phyloP scores from a whole-genome alignment of 805 yeast species.

The Cyberlindnera maclurae region DNA sequence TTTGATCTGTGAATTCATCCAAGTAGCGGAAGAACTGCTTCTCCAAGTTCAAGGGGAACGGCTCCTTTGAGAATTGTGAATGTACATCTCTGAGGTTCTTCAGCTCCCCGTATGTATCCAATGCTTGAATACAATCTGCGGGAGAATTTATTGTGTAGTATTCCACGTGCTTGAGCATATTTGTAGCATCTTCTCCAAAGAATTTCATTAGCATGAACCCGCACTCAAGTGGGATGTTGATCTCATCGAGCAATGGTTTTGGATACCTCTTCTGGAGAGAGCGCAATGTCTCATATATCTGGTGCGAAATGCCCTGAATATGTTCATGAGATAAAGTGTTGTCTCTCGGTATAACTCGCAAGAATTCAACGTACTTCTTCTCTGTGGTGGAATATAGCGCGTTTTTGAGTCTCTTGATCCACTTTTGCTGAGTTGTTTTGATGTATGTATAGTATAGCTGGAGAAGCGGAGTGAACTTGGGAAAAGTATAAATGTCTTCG shows the following conservation, averaged over 20 bases:
- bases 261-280: constrained; percentile 52
- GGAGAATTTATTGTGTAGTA: constrained; percentile 28
- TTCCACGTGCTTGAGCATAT: constrained; percentile 43
- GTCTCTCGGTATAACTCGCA: constrained; percentile 52
- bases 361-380: constrained; percentile 33
- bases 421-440: constrained; percentile 28
- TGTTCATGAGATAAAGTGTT: constrained; percentile 46
- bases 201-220: constrained; percentile 44
- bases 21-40: constrained; percentile 43
- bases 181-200: constrained; percentile 46
- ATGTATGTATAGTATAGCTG: constrained; percentile 43
- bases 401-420: constrained; percentile 32
- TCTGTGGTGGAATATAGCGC: constrained; percentile 35
- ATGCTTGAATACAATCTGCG: constrained; percentile 32
- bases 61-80: constrained; percentile 34
- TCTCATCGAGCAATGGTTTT: constrained; percentile 50
- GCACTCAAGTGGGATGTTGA: constrained; percentile 43
- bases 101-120: constrained; percentile 48
- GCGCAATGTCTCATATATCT: constrained; percentile 42
- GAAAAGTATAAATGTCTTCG: constrained; percentile 36
- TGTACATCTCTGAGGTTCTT: constrained; percentile 46
- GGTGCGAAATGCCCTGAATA: constrained; percentile 49
- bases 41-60: constrained; percentile 51
- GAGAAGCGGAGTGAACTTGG: constrained; percentile 51
- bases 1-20: constrained; percentile 32